Base-by-base conservation (phyloP, 2,329 filamentous ascomycete genomes). In the Colletotrichum chlorophyti region DNA sequence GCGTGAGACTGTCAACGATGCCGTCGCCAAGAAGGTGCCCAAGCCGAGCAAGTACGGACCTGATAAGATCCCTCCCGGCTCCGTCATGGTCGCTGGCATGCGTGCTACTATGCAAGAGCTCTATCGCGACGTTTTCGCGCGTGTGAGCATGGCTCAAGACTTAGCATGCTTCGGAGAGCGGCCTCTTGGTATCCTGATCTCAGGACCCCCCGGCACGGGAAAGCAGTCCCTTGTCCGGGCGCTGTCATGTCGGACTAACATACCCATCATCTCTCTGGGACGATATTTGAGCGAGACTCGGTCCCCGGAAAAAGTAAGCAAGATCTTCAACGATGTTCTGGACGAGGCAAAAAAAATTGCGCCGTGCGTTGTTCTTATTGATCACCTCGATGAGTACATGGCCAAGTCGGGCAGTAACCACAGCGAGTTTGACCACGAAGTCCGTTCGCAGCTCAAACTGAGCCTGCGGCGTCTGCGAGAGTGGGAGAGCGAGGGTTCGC, bases 281-380 rank as follows among this genome's bases (percentile, higher is more conserved):
- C 65, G 64, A 3, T 76, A 73, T 15, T 69, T 79, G 2, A 61
- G 67, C 2, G 74, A 76, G n/a, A 60, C 54, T 2, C 38, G 52
- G 34, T 60, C 58, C 2, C 65, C 66, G 0, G 76, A 79, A 37
- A 73, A 74, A 24, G 63, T 76, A 53, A 73, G 73, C 31, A 76
- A 70, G 64, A 74, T 70, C 29, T 57, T 79, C 0, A 65, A 66
- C 3, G 76, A 79, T 19, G 75, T 74, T 2, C 63, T 78, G 2
- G 93, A 98, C 11, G 91, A 95, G 68, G 95, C 95, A 0, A 91
- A 91, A 70, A 84, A 86, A 53, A 82, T 93, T 32, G 93, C 94
- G 0, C 95, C 95, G 0, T 96, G 92, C 67, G 80, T 99, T 5
- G 83, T 99, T 5, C 96, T 97, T 68, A 90, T 98, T 55, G 93